A percentile compares a stretch with the other conserved stretches of the same genome.
Conservation (phyloP, 352 stramenopile species). For the Phytopythium aichiense region DNA sequence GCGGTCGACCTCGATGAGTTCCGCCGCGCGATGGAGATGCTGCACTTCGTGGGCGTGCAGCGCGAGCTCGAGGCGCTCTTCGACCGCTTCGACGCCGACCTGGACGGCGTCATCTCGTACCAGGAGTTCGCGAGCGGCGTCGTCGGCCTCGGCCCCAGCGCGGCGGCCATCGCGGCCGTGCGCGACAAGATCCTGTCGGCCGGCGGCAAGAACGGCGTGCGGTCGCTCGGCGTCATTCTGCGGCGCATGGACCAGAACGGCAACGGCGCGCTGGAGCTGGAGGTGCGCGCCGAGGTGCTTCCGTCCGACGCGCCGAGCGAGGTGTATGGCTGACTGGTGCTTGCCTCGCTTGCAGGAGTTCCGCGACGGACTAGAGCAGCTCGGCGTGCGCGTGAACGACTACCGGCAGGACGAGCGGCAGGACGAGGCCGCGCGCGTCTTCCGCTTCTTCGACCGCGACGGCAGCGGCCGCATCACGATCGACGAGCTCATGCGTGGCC, state of each 20-base stretch:
- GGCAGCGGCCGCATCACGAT: constrained; percentile 80
- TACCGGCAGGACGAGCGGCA: constrained; percentile 1
- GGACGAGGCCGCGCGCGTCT: constrained; percentile 46
- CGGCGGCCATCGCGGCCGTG: constrained; percentile 34
- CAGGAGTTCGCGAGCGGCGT: constrained; percentile 58
- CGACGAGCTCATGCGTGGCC: constrained; percentile 85
- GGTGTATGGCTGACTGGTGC: background rate
- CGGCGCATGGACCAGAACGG: constrained; percentile 80
- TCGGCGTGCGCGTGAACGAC: constrained; percentile 37
- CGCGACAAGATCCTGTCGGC: constrained; percentile 50
- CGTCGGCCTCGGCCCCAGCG: constrained; percentile 21
- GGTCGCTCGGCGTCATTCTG: constrained; percentile 60
- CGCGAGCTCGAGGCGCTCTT: constrained; percentile 84
- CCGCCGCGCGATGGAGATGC: constrained; percentile 70
- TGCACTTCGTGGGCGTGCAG: constrained; percentile 90
- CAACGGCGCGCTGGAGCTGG: constrained; percentile 60
- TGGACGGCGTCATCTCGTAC: constrained; percentile 76
- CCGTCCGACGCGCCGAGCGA: too few species aligned
- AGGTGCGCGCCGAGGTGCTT: constrained; percentile 20
- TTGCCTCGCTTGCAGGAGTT: constrained; percentile 35
- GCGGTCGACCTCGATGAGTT: constrained; percentile 88
- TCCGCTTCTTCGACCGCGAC: constrained; percentile 81
- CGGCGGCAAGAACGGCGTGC: constrained; percentile 72
- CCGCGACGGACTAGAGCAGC: constrained; percentile 38
- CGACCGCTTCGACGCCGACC: constrained; percentile 84